Evolutionary conservation across 1,139 yeast genomes (phyloP), one percentile per base, ranked within the genome.

Genomic region (Tardiomyces blankii): DNA sequence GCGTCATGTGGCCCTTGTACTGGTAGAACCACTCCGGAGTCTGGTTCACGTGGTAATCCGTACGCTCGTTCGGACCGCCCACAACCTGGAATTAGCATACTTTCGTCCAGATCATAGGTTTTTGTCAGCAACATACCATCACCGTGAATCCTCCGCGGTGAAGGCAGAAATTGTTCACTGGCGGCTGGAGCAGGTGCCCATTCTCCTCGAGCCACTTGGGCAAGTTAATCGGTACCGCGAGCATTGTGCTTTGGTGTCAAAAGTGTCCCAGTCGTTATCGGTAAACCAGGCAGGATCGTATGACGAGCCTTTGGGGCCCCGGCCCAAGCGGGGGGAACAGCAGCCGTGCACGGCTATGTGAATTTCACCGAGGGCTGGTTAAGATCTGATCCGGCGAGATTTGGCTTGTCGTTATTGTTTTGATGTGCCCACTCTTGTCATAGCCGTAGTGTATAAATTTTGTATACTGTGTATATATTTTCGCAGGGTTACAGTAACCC

Each of bases 1-100:
- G 71, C 28, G 85, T 75, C 95, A 89, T 88, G 32, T 73, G 69
- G 1, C 96, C 96, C 63, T 86, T 85, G 61, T 82, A 75, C 70
- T 83, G 93, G 63, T 83, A 81, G 63, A 89, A 89, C 75, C 88
- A 89, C 59, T 88, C 96, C 0, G 96, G 96, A 0, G 96, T 89
- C 57, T 86, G 94, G 59, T 89, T 89, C 46, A 89, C 77, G 60
- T 89, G 97, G 63, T 86, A 89, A 61, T 89, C 96, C 0, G 95
- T 87, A 50, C 96, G 73, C 58, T 82, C 94, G 62, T 89, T 89
- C 1, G 96, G 96, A 0, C 96, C 97, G 7, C 96, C 96, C 2
- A 89, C 95, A 30, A 30, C 35, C 35, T 30, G 35, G 44, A 78
- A 72, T 68, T 64, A 38, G 19, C n/a, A n/a, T n/a, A 41, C 18